Base-by-base conservation (phyloP, 257 asterid genomes). In the Nyctanthes arbortristis region DNA sequence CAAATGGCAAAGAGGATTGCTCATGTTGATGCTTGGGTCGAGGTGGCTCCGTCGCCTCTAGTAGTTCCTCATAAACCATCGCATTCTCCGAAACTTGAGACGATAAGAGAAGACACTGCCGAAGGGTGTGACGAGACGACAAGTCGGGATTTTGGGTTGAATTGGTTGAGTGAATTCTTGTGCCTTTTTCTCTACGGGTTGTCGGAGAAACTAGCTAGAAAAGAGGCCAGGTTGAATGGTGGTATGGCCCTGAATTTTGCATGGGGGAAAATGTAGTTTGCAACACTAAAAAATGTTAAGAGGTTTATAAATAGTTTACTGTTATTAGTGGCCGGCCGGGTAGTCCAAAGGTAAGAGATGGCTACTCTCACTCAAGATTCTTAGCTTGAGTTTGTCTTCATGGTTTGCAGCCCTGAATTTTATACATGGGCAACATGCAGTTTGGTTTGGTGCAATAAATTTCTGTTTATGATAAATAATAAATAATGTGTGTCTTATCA, bases 31-130 rank as follows among this genome's bases (percentile, higher is more conserved):
- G 62, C 28, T 2, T 80, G 81, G 83, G 40, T 73, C 35, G 88
- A 84, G 29, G 66, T 67, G 0, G 88, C 81, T 4, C 88, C 86
- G 12, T 29, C 76, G 3, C 79, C 58, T 7, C 11, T 84, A 12
- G 12, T 78, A 12, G 52, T 24, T 24, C 82, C 84, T 1, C 59
- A 43, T 11, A 84, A 76, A 22, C 75, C 71, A 7, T 78, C 76
- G 7, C 89, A 74, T 68, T 32, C 37, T 33, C 88, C 88, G 0
- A 78, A 61, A 65, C 82, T 84, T 0, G 88, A 78, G 70, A 78
- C 88, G 35, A 84, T 84, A 35, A 22, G 34, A 47, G 88, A 84
- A 78, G 86, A 72, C 3, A 30, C 24, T 32, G 78, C 27, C 1
- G 85, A 77, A 49, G 72, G 36, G 4, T n/a, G 20, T 14, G 77